A percentile compares a stretch with the other conserved stretches of the same genome.
phyloP scores from a whole-genome alignment of 768 basidiomycete species.

The Lactarius psammicola region DNA sequence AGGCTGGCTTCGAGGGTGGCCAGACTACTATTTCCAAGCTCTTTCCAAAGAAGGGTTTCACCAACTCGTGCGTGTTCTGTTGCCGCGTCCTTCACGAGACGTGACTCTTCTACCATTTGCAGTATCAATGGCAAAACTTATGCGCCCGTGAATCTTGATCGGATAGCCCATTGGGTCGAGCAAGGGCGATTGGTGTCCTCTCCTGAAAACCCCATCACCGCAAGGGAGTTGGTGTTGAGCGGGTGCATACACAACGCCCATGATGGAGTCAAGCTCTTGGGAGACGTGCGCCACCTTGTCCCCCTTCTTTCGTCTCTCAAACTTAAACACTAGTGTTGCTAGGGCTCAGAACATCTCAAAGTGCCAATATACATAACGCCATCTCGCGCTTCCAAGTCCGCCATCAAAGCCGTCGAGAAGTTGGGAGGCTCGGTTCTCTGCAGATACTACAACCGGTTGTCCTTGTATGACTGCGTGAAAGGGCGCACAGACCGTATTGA shows the following conservation, averaged over 20 bases:
- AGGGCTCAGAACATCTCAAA: slow-evolving; percentile 69
- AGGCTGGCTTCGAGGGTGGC: slow-evolving; percentile 90
- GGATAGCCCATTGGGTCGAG: slow-evolving; percentile 89
- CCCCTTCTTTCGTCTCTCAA: slow-evolving; percentile 7
- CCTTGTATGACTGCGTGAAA: slow-evolving; percentile 75
- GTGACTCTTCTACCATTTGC: background rate
- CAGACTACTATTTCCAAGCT: slow-evolving; percentile 90
- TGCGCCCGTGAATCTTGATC: slow-evolving; percentile 83
- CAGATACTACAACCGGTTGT: slow-evolving; percentile 87
- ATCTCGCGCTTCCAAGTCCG: slow-evolving; percentile 82
- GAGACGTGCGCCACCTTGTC: slow-evolving; percentile 53
- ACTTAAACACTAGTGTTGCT: slow-evolving; percentile 2
- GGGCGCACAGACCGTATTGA: slow-evolving; percentile 64
- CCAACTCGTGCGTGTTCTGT: slow-evolving; percentile 69
- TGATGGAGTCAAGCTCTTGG: slow-evolving; percentile 90
- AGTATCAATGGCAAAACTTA: slow-evolving; percentile 69
- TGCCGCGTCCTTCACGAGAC: background rate
- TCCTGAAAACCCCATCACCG: slow-evolving; percentile 82
- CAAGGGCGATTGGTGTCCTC: slow-evolving; percentile 77
- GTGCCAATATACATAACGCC: slow-evolving; percentile 75
- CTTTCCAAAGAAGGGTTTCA: slow-evolving; percentile 93
- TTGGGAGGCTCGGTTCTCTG: slow-evolving; percentile 83
- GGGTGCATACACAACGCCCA: slow-evolving; percentile 86
- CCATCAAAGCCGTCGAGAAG: slow-evolving; percentile 80
- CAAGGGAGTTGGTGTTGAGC: slow-evolving; percentile 77